Base-by-base conservation (phyloP, 2,329 filamentous ascomycete genomes). In the Mycosphaerella sp. region DNA sequence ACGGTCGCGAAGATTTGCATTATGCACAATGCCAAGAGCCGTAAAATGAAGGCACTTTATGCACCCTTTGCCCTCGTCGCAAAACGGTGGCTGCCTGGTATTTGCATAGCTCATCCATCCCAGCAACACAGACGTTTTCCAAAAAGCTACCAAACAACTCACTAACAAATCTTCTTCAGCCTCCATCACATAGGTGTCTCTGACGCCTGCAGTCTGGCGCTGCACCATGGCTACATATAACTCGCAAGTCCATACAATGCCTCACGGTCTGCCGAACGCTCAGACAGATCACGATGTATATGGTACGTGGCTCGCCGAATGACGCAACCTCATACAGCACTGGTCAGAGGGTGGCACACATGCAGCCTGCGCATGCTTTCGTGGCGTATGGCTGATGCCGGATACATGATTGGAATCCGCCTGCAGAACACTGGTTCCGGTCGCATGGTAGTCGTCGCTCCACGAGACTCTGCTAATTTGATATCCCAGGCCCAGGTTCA, bases 1-100 rank as follows among this genome's bases (percentile, higher is more conserved):
- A 26, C 56, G 50, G 57, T 47, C 55, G 53, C 49, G 41, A 54
- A 36, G 39, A 60, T 58, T 60, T 60, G 58, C 57, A 38, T 53
- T 58, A 50, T 44, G 45, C 54, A 48, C 56, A 53, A 51, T 40
- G 45, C 47, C 41, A 32, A 32, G 11, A 42, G 12, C 21, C 48
- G 41, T 39, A 32, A 23, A 42, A 42, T 39, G 36, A 42, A 23
- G 11, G 52, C 51, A 45, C 52, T 36, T 32, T 38, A 45, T 40
- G n/a, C 41, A 26, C 26, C 40, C 26, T 29, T 6, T 6, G 26
- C 40, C 40, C 23, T 42, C 14, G 40, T 21, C 17, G 40, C 41
- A 44, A 4, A 23, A 10, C 14, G 14, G 14, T 44, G 6, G 17
- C 10, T 44, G 10, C 17, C 17, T 12, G 29, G 41, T 21, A 23